These are phyloP conservation scores for Nannizzia gypsea DNA, from an alignment of 2,329 filamentous ascomycete genomes.

Conservation along the genomic window DNA sequence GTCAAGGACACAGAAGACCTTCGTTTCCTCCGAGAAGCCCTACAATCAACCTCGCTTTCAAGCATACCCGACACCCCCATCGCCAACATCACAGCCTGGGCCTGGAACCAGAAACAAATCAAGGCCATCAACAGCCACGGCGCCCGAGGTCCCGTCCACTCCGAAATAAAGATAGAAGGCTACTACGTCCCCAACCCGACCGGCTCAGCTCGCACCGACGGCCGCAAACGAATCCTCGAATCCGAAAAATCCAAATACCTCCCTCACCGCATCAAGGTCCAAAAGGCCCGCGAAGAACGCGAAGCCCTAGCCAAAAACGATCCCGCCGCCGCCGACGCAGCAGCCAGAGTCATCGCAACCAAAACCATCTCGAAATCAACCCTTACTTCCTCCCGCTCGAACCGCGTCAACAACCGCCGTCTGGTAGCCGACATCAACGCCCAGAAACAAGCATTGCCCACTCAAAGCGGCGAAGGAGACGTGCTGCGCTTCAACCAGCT, in stretches of 20 bases:
- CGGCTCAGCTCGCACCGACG: slow-evolving; percentile 82
- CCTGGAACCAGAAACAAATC: slow-evolving; percentile 60
- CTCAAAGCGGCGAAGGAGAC: slow-evolving; percentile 68
- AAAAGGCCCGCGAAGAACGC: slow-evolving; percentile 82
- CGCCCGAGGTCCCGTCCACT: slow-evolving; percentile 41
- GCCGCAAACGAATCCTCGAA: slow-evolving; percentile 88
- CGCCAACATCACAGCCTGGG: slow-evolving; percentile 51
- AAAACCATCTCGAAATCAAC: slow-evolving; percentile 67
- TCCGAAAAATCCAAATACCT: slow-evolving; percentile 97
- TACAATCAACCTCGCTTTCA: slow-evolving; percentile 30
- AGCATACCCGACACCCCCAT: slow-evolving; percentile 43
- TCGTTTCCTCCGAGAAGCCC: slow-evolving; percentile 41
- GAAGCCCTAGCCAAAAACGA: slow-evolving; percentile 59
- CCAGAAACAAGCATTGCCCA: slow-evolving; percentile 64
- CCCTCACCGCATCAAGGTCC: slow-evolving; percentile 92
- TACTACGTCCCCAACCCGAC: slow-evolving; percentile 78
- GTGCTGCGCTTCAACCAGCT: slow-evolving; percentile 96
- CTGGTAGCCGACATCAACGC: slow-evolving; percentile 91
- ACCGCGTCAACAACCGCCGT: slow-evolving; percentile 88
- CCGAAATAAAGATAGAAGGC: slow-evolving; percentile 46
- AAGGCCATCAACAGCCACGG: slow-evolving; percentile 54
- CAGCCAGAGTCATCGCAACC: slow-evolving; percentile 61
- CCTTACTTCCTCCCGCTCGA: slow-evolving; percentile 74
- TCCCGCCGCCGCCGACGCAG: slow-evolving; percentile 52
- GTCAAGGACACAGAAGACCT: slow-evolving; percentile 60